Evolutionary conservation across 2,329 filamentous ascomycete genomes (phyloP), one percentile per base, ranked within the genome.

Genomic region (Pseudonectria buxi): DNA sequence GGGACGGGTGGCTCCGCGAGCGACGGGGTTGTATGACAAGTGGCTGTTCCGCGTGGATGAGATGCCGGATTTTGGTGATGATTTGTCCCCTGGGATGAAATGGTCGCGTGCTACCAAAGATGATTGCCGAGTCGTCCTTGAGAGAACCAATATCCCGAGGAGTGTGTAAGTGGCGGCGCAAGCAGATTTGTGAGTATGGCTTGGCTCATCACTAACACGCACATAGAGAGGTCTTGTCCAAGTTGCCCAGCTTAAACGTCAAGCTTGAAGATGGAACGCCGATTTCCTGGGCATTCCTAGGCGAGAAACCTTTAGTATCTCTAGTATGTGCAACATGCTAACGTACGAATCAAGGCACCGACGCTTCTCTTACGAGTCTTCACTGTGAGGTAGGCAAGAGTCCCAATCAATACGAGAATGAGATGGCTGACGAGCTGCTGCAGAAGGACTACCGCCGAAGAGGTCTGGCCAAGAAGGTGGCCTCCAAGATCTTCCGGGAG

Each of bases 251-350:
- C 41, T 54, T 65, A 26, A 61, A 65, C 2, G 57, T 78, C 14
- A 67, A 69, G 34, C 51, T 64, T 0, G 50, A 56, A 2, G 64
- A 71, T 13, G 67, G 64, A 1, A 68, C 60, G 2, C 67, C 72
- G 0, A 59, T 85, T 5, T 76, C 79, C 0, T 86, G 82, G 82
- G 73, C 71, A 0, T 83, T 86, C 33, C 52, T 76, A 4, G 67
- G 69, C 65, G 36, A 22, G 45, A 31, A 3, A 7, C 24, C 12
- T 25, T 10, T 5, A 10, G n/a, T 12, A 14, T 11, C 4, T 10
- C 3, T 6, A 7, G 16, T 24, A 10, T 3, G 10, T 7, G 12
- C n/a, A n/a, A n/a, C 4, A 3, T 28, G 27, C 43, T 51, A 16
- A 48, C 18, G 3, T 9, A 22, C 10, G 1, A 2, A 13, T 1